Conservation (phyloP, 2,329 filamentous ascomycete species). For the Albophoma yamanashiensis region DNA sequence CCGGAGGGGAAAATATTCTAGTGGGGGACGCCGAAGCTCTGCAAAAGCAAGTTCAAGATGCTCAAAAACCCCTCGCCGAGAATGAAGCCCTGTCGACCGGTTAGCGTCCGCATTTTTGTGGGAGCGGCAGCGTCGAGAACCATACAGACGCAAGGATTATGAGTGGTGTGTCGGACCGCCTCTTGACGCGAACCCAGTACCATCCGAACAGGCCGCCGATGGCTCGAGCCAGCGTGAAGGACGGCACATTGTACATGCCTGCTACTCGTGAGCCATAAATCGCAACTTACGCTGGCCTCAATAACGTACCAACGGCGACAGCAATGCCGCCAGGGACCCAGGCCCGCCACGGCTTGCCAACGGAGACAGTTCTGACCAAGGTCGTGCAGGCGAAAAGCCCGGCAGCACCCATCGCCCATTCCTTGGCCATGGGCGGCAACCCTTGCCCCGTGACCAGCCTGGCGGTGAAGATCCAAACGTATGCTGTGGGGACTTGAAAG, state of each 20-base stretch:
- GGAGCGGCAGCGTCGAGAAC: constrained; percentile 2
- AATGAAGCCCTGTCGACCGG: constrained; percentile 58
- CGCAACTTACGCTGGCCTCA: background rate
- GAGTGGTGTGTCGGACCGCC: constrained; percentile 57
- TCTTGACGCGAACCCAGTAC: constrained; percentile 57
- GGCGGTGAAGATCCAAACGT: constrained; percentile 96
- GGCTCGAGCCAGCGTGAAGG: constrained; percentile 82
- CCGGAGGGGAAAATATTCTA: constrained; percentile 16
- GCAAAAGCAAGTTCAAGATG: constrained; percentile 78
- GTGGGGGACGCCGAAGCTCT: constrained; percentile 68
- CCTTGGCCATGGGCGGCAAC: constrained; percentile 69
- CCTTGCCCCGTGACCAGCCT: constrained; percentile 86
- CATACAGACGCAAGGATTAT: constrained; percentile 72
- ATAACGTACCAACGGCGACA: constrained; percentile 66
- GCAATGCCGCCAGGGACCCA: constrained; percentile 88
- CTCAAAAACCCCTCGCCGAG: constrained; percentile 86
- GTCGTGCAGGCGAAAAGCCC: constrained; percentile 64
- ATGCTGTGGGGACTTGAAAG: constrained; percentile 89
- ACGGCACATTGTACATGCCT: constrained; percentile 97
- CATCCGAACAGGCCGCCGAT: constrained; percentile 65
- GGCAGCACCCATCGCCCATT: constrained; percentile 69
- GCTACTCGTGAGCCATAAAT: background rate
- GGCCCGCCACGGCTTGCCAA: constrained; percentile 53
- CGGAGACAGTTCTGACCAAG: constrained; percentile 50
- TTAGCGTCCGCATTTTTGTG: background rate